phyloP scores from a whole-genome alignment of 1,139 yeast species.

The Blastobotrys malaysiensis region DNA sequence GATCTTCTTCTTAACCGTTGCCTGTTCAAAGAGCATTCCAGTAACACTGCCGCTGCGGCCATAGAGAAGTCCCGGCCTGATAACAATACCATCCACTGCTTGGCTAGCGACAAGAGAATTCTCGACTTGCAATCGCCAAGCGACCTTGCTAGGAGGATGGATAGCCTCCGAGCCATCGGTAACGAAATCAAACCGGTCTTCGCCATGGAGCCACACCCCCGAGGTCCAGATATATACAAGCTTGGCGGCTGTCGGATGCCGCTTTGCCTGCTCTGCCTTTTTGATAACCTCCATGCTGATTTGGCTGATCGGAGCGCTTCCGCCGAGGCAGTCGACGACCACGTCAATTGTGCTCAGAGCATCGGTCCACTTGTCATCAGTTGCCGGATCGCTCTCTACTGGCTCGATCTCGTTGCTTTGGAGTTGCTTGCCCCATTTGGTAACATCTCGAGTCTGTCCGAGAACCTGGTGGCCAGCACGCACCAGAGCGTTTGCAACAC shows the following conservation, averaged over 20 bases:
- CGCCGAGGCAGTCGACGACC: constrained; percentile 6
- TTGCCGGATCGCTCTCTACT: constrained; percentile 5
- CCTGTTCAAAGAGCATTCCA: constrained; percentile 6
- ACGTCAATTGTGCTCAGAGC: constrained; percentile 1
- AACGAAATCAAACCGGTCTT: constrained; percentile 4
- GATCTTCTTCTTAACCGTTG: constrained; percentile 1
- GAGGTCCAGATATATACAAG: constrained; percentile 7
- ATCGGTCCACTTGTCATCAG: constrained; percentile 5
- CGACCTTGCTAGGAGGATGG: constrained; percentile 5
- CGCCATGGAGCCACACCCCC: constrained; percentile 8
- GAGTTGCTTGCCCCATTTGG: not conserved
- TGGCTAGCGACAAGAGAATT: constrained; percentile 1
- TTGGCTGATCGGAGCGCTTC: constrained; percentile 2
- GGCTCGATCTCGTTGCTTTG: constrained; percentile 2
- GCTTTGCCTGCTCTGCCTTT: constrained; percentile 2
- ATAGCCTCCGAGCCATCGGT: constrained; percentile 4
- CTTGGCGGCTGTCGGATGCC: constrained; percentile 6
- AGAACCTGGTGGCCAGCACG: constrained; percentile 15
- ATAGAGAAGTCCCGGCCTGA: constrained; percentile 5
- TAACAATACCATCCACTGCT: constrained; percentile 3
- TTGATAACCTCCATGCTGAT: not conserved
- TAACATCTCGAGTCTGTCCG: constrained; percentile 14
- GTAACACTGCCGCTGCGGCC: constrained; percentile 5
- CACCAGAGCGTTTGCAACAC: constrained; percentile 10
- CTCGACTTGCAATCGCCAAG: constrained; percentile 5